These are phyloP conservation scores for Silene conica DNA, from an alignment of 148 eudicot genomes.

Conservation along the genomic window DNA sequence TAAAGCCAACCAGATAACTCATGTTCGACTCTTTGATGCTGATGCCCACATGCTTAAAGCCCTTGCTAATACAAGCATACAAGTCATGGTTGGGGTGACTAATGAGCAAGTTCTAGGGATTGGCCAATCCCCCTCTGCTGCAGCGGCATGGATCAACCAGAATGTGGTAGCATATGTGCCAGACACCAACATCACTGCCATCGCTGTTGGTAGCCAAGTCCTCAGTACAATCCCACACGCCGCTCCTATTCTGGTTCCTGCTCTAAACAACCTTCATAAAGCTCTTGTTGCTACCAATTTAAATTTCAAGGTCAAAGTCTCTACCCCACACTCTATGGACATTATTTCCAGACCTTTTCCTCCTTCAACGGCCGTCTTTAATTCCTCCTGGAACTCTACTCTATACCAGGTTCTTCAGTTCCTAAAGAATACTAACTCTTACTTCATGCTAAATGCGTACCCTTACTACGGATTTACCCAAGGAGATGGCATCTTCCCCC, in stretches of 20 bases:
- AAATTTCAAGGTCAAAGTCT: slow-evolving; percentile 67
- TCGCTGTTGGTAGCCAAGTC: slow-evolving; percentile 81
- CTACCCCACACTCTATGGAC: slow-evolving; percentile 83
- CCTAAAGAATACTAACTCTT: slow-evolving; percentile 70
- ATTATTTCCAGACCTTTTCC: slow-evolving; percentile 79
- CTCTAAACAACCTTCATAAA: slow-evolving; percentile 75
- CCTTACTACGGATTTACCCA: slow-evolving; percentile 69
- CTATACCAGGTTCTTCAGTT: slow-evolving; percentile 72
- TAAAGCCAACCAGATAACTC: slow-evolving; percentile 61
- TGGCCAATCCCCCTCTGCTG: slow-evolving; percentile 62
- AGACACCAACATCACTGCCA: slow-evolving; percentile 71
- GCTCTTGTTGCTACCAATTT: slow-evolving; percentile 84
- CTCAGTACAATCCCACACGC: slow-evolving; percentile 66
- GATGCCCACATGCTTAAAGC: slow-evolving; percentile 65
- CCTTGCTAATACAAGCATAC: slow-evolving; percentile 71
- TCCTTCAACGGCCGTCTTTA: slow-evolving; percentile 80
- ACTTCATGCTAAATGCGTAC: slow-evolving; percentile 84
- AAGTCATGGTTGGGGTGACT: slow-evolving; percentile 77
- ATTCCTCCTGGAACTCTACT: slow-evolving; percentile 75
- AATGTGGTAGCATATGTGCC: slow-evolving; percentile 82
- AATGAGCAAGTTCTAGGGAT: slow-evolving; percentile 63
- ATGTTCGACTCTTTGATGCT: slow-evolving; percentile 77
- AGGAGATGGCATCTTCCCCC: slow-evolving; percentile 75
- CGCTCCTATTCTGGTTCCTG: slow-evolving; percentile 62
- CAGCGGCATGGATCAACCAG: slow-evolving; percentile 76